These are phyloP conservation scores for Hypoxylon sp. DNA, from an alignment of 2,329 filamentous ascomycete species.

Conservation along the genomic window DNA sequence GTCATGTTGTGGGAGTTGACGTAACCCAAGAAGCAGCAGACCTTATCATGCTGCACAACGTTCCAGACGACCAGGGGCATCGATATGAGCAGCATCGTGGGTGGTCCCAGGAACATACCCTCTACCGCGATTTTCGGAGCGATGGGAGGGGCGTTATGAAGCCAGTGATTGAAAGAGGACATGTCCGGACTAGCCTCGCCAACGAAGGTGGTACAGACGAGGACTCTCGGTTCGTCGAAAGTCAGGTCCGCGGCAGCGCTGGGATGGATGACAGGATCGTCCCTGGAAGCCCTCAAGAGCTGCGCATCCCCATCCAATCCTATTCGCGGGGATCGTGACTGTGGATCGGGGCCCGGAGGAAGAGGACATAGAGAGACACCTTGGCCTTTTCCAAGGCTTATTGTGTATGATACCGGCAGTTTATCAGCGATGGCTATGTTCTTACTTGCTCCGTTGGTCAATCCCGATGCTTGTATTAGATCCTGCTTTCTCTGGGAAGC, in stretches of 20 bases:
- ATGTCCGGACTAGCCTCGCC: slow-evolving; percentile 71
- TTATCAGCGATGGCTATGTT: slow-evolving; percentile 47
- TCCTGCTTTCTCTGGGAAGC: slow-evolving; percentile 56
- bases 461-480: slow-evolving; percentile 50
- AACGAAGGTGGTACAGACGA: slow-evolving; percentile 72
- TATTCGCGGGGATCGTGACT: slow-evolving; percentile 44
- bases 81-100: slow-evolving; percentile 71
- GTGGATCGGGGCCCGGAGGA: slow-evolving; percentile 43
- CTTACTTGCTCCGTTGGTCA: slow-evolving; percentile 56
- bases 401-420: slow-evolving; percentile 61
- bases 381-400: slow-evolving; percentile 62
- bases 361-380: slow-evolving; percentile 62
- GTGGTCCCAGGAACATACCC: slow-evolving; percentile 72
- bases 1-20: slow-evolving; percentile 74
- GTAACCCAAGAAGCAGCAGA: slow-evolving; percentile 70
- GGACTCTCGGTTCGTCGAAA: slow-evolving; percentile 68
- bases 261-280: slow-evolving; percentile 56
- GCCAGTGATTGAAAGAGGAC: slow-evolving; percentile 71
- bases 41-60: slow-evolving; percentile 70
- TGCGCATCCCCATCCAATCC: slow-evolving; percentile 42
- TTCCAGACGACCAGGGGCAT: slow-evolving; percentile 71
- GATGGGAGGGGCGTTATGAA: slow-evolving; percentile 65
- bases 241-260: slow-evolving; percentile 61
- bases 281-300: slow-evolving; percentile 40
- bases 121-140: slow-evolving; percentile 68